A percentile compares a stretch with the other conserved stretches of the same genome.
phyloP scores from a whole-genome alignment of 1,284 basidiomycete genomes.

The Vanrija pseudolonga region DNA sequence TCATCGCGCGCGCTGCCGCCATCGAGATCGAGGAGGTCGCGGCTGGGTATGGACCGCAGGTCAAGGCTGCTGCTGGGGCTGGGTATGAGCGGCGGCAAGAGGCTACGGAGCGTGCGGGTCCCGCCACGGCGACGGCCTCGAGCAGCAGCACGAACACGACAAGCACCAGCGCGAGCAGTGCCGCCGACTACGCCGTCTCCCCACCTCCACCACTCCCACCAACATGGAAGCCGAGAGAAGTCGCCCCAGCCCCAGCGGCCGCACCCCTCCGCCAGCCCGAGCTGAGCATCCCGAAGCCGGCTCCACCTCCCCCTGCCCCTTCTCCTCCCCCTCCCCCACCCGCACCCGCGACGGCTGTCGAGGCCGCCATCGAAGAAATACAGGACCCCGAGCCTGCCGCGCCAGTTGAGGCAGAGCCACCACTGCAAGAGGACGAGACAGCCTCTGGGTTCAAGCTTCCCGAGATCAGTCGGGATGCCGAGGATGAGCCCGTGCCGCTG shows the following conservation, averaged over 20 bases:
- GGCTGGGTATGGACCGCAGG: constrained; percentile 9
- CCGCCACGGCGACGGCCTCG: background rate
- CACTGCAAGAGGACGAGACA: background rate
- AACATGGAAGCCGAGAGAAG: no score
- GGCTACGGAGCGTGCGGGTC: no score
- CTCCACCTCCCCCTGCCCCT: constrained; percentile 5
- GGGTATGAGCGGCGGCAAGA: background rate
- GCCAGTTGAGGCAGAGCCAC: constrained; percentile 20
- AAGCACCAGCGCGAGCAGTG: background rate
- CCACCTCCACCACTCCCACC: no score
- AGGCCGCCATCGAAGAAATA: background rate
- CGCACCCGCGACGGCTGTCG: constrained; percentile 8
- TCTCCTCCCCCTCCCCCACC: constrained; percentile 12
- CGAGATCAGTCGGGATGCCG: constrained; percentile 6
- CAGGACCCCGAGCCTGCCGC: background rate
- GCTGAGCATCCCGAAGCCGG: background rate
- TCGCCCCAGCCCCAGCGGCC: no score
- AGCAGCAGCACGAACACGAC: background rate
- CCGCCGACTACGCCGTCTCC: background rate
- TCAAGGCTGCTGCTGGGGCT: background rate
- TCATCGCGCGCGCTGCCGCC: constrained; percentile 38
- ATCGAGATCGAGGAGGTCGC: constrained; percentile 45
- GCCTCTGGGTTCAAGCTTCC: constrained; percentile 3
- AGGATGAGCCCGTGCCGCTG: constrained; percentile 34
- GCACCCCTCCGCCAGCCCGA: no score